These are phyloP conservation scores for Collybiopsis confluens DNA, from an alignment of 768 basidiomycete genomes.

Conservation along the genomic window DNA sequence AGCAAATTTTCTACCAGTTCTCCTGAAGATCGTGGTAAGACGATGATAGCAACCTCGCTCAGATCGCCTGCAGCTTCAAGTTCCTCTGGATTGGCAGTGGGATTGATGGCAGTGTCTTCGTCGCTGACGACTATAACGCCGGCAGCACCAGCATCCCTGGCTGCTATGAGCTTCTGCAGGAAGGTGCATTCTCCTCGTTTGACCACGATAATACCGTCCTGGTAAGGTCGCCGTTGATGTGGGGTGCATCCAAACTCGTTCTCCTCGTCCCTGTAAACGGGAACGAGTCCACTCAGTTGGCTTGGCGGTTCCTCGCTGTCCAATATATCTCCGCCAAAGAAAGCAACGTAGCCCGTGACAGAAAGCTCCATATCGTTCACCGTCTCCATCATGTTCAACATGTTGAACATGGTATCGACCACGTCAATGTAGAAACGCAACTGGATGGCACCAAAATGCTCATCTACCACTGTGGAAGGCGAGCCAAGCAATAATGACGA, in stretches of 20 bases:
- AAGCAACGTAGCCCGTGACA: slow-evolving; percentile 57
- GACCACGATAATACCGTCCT: slow-evolving; percentile 55
- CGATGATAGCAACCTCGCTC: slow-evolving; percentile 53
- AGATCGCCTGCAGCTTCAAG: slow-evolving; percentile 54
- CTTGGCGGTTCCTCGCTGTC: slow-evolving; percentile 23
- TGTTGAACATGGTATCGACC: slow-evolving; percentile 41
- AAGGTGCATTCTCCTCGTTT: slow-evolving; percentile 86
- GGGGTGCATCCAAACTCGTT: slow-evolving; percentile 61
- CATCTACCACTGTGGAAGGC: slow-evolving; percentile 17
- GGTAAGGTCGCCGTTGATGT: slow-evolving; percentile 44
- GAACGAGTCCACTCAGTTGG: slow-evolving; percentile 52
- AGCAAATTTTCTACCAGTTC: slow-evolving; percentile 53
- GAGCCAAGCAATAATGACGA: slow-evolving; percentile 35
- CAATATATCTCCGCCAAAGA: slow-evolving; percentile 66
- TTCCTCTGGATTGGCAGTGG: slow-evolving; percentile 58
- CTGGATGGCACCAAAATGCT: slow-evolving; percentile 38
- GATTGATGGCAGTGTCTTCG: slow-evolving; percentile 57
- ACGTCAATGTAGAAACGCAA: slow-evolving; percentile 56
- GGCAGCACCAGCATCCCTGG: slow-evolving; percentile 64
- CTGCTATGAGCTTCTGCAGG: slow-evolving; percentile 72
- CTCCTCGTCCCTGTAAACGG: slow-evolving; percentile 42
- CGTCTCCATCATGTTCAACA: slow-evolving; percentile 32
- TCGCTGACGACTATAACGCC: slow-evolving; percentile 77
- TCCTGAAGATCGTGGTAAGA: slow-evolving; percentile 52
- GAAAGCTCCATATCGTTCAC: slow-evolving; percentile 38